A percentile compares a stretch with the other conserved stretches of the same genome.
These are phyloP conservation scores for Endoconidiophora laricicola DNA, from an alignment of 2,329 filamentous ascomycete genomes.

Conservation along the genomic window DNA sequence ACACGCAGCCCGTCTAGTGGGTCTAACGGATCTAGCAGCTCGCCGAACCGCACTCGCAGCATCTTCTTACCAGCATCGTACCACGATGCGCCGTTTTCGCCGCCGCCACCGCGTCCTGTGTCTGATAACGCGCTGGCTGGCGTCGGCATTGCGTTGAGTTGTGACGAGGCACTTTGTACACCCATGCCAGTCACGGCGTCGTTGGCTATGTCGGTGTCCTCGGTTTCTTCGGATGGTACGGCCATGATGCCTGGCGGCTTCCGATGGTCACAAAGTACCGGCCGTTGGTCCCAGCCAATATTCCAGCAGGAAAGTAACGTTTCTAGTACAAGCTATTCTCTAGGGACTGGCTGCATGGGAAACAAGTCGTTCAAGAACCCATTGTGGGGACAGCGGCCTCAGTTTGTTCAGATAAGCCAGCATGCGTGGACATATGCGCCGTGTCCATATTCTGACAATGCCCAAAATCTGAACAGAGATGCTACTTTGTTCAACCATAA, in stretches of 20 bases:
- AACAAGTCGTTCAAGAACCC: not conserved
- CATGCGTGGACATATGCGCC: conserved; percentile 9
- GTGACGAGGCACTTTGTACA: conserved; percentile 3
- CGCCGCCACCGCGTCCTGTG: not conserved
- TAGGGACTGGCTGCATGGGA: no score
- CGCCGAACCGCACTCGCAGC: not conserved
- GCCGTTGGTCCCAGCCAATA: not conserved
- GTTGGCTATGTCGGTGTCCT: conserved; percentile 4
- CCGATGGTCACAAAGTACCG: conserved; percentile 3
- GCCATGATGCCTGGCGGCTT: not conserved
- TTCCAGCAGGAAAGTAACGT: no score
- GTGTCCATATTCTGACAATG: not conserved
- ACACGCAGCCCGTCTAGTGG: not conserved
- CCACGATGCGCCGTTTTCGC: conserved; percentile 6
- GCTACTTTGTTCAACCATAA: no score
- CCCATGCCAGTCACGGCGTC: conserved; percentile 1
- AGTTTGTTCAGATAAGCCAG: not conserved
- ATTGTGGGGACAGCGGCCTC: not conserved
- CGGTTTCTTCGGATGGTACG: not conserved
- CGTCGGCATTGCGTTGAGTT: conserved; percentile 6
- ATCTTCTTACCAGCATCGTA: conserved; percentile 6
- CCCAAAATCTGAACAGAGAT: not conserved
- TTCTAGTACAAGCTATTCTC: no score
- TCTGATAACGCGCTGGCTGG: not conserved
- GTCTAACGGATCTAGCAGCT: not conserved